Base-by-base conservation (phyloP, 176 grass and related monocot genomes). In the Echinochloa phyllopogon region DNA sequence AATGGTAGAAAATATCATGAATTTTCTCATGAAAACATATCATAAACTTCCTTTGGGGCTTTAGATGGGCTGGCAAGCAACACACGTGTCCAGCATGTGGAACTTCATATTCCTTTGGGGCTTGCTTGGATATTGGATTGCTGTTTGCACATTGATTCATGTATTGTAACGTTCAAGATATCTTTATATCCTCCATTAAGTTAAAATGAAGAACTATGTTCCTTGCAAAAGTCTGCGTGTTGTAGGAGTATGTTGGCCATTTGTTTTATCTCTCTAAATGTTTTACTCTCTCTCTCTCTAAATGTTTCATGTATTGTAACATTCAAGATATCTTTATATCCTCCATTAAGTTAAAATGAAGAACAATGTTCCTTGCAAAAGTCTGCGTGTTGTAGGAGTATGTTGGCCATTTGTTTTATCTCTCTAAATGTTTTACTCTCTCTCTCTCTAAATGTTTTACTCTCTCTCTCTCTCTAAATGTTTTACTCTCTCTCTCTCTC, bases 401-500 rank as follows among this genome's bases (percentile, higher is more conserved):
- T 56, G 39, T 33, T 68, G 18, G 21, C 39, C 17, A 86, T 57
- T 12, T 23, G 15, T 65, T 21, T 55, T 55, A 40, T 56, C 13
- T 75, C 17, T 39, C 39, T 59, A 15, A 58, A 66, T 9, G 55
- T 71, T 64, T 74, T 56, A 17, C 82, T 50, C 69, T 94, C n/a
- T n/a, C n/a, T n/a, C n/a, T n/a, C n/a, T n/a, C n/a, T n/a, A n/a
- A n/a, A n/a, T 40, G 21, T 55, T 16, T 24, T n/a, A n/a, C n/a
- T n/a, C n/a, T n/a, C n/a, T n/a, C n/a, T n/a, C n/a, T 56, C 13
- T 75, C 17, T 39, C 39, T 60, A 15, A 58, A 66, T 9, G 55
- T 71, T 64, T 74, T 57, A 17, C 82, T 42, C 69, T 92, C n/a
- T n/a, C n/a, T n/a, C n/a, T n/a, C n/a, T n/a, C 40, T 33, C 16